phyloP scores from a whole-genome alignment of 805 yeast species.

The Cephaloascus albidus region DNA sequence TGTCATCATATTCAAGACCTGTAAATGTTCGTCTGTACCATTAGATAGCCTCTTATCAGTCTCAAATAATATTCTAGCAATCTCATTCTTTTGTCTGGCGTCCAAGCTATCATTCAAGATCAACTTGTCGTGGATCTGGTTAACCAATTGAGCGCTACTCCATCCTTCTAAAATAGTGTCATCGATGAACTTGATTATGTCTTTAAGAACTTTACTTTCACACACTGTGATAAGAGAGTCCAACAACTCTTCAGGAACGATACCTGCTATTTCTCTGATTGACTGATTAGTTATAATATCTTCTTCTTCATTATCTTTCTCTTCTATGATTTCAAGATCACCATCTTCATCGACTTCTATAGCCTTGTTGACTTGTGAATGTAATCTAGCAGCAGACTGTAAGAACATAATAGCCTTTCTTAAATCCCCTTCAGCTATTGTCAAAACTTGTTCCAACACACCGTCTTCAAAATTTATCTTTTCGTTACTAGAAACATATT shows the following conservation, averaged over 20 bases:
- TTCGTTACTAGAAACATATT: constrained; percentile 48
- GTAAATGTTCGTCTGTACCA: constrained; percentile 88
- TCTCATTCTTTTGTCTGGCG: constrained; percentile 49
- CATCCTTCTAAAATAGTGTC: constrained; percentile 59
- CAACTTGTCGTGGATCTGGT: constrained; percentile 63
- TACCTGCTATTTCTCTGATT: constrained; percentile 70
- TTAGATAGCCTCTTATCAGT: constrained; percentile 67
- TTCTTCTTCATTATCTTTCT: constrained; percentile 6
- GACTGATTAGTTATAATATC: constrained; percentile 32
- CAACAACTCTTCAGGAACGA: constrained; percentile 46
- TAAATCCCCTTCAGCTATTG: constrained; percentile 81
- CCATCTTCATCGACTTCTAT: constrained; percentile 15
- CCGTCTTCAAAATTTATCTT: constrained; percentile 32
- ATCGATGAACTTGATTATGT: constrained; percentile 33
- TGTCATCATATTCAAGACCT: constrained; percentile 55
- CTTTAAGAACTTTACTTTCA: constrained; percentile 13
- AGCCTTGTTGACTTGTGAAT: constrained; percentile 10
- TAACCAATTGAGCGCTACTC: constrained; percentile 66
- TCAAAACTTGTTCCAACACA: constrained; percentile 53
- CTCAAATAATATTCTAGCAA: constrained; percentile 60
- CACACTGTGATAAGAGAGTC: constrained; percentile 26
- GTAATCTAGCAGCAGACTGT: constrained; percentile 71
- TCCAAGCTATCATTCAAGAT: constrained; percentile 42
- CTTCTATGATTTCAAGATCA: constrained; percentile 18
- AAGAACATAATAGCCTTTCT: constrained; percentile 86